Evolutionary conservation across 2,329 filamentous ascomycete genomes (phyloP).

Genomic region (Ophiosphaerella korrae): DNA sequence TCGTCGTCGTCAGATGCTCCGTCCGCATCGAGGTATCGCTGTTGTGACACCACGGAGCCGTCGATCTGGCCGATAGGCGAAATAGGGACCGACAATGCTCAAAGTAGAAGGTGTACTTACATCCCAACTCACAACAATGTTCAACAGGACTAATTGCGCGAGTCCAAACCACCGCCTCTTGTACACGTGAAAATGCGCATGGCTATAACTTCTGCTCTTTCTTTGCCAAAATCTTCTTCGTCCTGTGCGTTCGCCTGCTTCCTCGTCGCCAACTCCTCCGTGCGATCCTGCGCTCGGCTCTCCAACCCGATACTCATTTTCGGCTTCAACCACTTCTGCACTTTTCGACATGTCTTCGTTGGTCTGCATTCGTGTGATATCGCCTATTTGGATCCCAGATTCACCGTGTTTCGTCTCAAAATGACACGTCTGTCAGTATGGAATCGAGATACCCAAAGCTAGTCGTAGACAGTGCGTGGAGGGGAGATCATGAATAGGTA

Average conservation of each 20-base stretch:
- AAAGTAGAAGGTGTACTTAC: constrained; percentile 60
- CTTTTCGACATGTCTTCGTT: constrained; percentile 20
- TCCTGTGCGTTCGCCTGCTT: background rate
- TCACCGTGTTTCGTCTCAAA: constrained; percentile 3
- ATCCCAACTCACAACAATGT: constrained; percentile 94
- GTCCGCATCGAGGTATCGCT: too few relatives aligned
- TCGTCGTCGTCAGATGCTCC: too few relatives aligned
- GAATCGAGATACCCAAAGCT: background rate
- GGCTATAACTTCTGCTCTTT: constrained; percentile 32
- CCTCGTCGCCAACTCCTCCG: constrained; percentile 7
- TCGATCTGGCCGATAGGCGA: background rate
- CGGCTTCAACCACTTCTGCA: constrained; percentile 7
- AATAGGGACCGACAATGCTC: background rate
- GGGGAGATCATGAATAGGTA: too few relatives aligned
- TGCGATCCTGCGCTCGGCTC: constrained; percentile 1
- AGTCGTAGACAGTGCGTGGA: background rate
- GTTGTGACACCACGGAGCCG: too few relatives aligned
- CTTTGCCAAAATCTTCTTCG: constrained; percentile 5
- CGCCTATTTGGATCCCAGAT: constrained; percentile 29
- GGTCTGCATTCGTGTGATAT: constrained; percentile 15
- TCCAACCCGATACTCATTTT: background rate
- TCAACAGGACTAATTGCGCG: constrained; percentile 80
- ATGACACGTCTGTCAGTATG: background rate
- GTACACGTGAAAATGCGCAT: constrained; percentile 63
- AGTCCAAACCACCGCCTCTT: constrained; percentile 90